Evolutionary conservation across 352 stramenopile species (phyloP), one percentile per base, ranked within the genome.

Genomic region (Phytophthora cryptogea): DNA sequence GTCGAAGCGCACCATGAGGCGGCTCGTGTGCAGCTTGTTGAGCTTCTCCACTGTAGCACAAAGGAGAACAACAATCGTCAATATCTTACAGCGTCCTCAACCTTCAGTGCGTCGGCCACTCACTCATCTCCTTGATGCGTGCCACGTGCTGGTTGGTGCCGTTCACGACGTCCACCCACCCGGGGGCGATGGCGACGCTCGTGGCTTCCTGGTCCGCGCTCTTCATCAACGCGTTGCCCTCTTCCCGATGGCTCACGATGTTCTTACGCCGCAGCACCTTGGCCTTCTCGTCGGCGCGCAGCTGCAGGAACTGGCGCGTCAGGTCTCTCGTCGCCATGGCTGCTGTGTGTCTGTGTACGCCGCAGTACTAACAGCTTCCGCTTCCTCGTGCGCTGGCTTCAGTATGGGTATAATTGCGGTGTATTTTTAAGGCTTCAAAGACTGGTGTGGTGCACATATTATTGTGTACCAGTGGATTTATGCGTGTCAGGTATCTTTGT

Each of bases 1-100:
- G 53, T 95, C 86, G 44, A 95, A 95, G 40, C 86, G 86, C 43
- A 95, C 86, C 86, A 95, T 95, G 20, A 95, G 61, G 8, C 86
- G 79, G 54, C 88, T 95, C 36, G 83, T 93, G 54, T 92, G 86
- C 56, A 95, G 62, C 66, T 93, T 93, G 51, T 75, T 72, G 13
- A 95, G 73, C 69, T 88, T 89, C 47, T 95, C 86, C 83, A 93
- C 86, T 95, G 63, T 37, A 43, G 36, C 14, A 43, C 8, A 35
- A 42, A 36, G 11, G 40, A 4, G 23, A 73, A 30, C 36, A 43
- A 46, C 8, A 59, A n/a, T 47, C 9, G 55, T 37, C 11, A 53
- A 30, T 27, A 40, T 26, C 16, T 58, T 5, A 31, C 33, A 36
- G 5, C 8, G 2, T 30, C 28, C 48, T 28, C 8, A 16, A 17